phyloP scores from a whole-genome alignment of 139 green algal species.

The Chlamydomonas asymmetrica region DNA sequence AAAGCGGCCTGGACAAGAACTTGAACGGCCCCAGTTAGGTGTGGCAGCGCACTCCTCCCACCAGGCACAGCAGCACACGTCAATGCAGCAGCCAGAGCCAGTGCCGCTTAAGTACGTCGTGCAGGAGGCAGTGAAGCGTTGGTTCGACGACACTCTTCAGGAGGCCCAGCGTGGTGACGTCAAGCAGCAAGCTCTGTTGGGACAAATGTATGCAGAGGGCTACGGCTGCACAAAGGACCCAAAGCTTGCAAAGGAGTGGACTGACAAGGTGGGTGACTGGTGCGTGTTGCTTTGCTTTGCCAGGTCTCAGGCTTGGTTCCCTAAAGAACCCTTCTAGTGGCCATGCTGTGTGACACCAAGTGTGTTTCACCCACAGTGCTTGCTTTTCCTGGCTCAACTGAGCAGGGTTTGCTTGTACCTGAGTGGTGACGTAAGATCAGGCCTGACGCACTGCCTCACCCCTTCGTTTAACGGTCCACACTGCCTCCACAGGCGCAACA shows the following conservation, averaged over 20 bases:
- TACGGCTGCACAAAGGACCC: constrained; percentile 71
- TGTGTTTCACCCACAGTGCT: too few species aligned
- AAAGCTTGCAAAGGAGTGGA: constrained; percentile 57
- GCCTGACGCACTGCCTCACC: too few species aligned
- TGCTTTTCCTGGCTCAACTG: too few species aligned
- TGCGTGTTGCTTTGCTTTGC: too few species aligned
- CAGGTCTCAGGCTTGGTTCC: too few species aligned
- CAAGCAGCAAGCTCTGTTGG: constrained; percentile 77
- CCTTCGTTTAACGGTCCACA: too few species aligned
- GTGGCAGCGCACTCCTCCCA: background rate
- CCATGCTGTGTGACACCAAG: too few species aligned
- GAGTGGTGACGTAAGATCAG: too few species aligned
- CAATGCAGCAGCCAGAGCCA: constrained; percentile 4
- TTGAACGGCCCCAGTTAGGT: constrained; percentile 3
- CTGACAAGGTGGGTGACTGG: constrained; percentile 59
- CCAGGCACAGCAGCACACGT: constrained; percentile 2
- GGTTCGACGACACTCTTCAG: constrained; percentile 74
- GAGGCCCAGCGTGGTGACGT: constrained; percentile 58
- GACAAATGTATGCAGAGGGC: constrained; percentile 78
- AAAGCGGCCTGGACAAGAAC: constrained; percentile 15
- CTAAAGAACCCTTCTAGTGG: too few species aligned
- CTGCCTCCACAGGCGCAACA: too few species aligned
- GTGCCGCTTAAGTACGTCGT: constrained; percentile 62
- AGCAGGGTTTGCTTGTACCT: too few species aligned
- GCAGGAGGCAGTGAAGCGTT: constrained; percentile 67